Evolutionary conservation across 2,329 filamentous ascomycete genomes (phyloP).

Genomic region (Apiospora malaysiana): DNA sequence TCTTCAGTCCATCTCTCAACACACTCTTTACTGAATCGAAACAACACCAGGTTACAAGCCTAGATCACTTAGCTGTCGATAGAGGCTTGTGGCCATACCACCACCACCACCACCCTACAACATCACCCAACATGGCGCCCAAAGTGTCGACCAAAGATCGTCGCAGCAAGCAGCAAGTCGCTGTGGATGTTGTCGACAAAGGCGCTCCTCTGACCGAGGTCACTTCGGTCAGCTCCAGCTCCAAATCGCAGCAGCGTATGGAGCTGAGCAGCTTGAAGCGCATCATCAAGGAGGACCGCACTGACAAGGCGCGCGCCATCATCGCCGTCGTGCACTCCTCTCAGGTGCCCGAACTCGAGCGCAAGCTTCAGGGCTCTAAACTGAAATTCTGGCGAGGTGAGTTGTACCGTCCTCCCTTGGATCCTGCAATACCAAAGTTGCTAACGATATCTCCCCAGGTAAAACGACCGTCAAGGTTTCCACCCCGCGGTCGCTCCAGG

Average conservation of each 20-base stretch:
- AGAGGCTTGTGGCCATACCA: constrained; percentile 14
- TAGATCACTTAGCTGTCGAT: constrained; percentile 18
- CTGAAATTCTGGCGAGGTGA: constrained; percentile 24
- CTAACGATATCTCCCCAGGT: not conserved
- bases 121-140: constrained; percentile 1
- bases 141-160: not conserved
- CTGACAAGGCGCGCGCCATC: constrained; percentile 23
- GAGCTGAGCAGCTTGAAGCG: constrained; percentile 19
- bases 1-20: not conserved
- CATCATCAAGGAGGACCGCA: constrained; percentile 25
- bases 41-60: not conserved
- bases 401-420: not conserved
- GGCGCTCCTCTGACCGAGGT: not conserved
- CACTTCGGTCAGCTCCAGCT: not conserved
- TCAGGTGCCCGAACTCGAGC: constrained; percentile 21
- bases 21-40: constrained; percentile 1
- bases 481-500: constrained; percentile 20
- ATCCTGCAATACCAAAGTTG: not conserved
- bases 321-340: constrained; percentile 21
- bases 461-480: constrained; percentile 22
- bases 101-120: not conserved
- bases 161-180: not conserved
- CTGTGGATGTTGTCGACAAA: not conserved
- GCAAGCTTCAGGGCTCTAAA: constrained; percentile 20
- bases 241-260: not conserved